These are phyloP conservation scores for Ramaria sp. DNA, from an alignment of 768 basidiomycete genomes.

Conservation along the genomic window DNA sequence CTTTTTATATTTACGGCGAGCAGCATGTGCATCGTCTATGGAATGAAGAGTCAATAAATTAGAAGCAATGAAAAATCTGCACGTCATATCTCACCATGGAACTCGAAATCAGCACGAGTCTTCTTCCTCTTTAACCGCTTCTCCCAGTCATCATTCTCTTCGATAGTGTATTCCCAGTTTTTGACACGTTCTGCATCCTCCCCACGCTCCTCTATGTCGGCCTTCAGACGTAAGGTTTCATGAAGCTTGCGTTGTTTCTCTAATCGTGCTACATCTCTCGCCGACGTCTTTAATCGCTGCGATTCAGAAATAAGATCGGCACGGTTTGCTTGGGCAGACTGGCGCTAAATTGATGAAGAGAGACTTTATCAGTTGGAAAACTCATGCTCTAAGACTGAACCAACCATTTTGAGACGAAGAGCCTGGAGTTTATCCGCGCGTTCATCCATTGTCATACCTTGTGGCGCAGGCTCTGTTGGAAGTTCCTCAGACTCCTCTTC, in stretches of 20 bases:
- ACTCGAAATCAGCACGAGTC: conserved; percentile 79
- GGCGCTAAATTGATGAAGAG: conserved; percentile 36
- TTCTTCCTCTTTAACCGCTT: conserved; percentile 76
- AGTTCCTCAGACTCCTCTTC: conserved; percentile 18
- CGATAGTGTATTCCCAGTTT: conserved; percentile 93
- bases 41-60: neutral
- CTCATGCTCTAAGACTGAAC: neutral
- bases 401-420: conserved; percentile 70
- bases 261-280: conserved; percentile 69
- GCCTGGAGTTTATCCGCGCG: conserved; percentile 68
- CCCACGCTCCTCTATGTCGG: conserved; percentile 66
- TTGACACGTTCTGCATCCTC: conserved; percentile 84
- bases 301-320: conserved; percentile 79
- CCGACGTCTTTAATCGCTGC: conserved; percentile 62
- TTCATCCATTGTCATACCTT: conserved; percentile 49
- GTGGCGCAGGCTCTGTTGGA: conserved; percentile 4
- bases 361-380: neutral
- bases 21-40: conserved; percentile 82
- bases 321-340: conserved; percentile 74
- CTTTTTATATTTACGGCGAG: conserved; percentile 84
- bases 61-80: too few species aligned
- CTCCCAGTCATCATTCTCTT: conserved; percentile 96
- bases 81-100: conserved; percentile 89
- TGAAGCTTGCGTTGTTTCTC: conserved; percentile 88
- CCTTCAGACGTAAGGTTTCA: conserved; percentile 72